Percentiles rank a stretch among this genome's conserved stretches.
phyloP scores from a whole-genome alignment of 1,284 basidiomycete genomes.

The Mycena sp. region DNA sequence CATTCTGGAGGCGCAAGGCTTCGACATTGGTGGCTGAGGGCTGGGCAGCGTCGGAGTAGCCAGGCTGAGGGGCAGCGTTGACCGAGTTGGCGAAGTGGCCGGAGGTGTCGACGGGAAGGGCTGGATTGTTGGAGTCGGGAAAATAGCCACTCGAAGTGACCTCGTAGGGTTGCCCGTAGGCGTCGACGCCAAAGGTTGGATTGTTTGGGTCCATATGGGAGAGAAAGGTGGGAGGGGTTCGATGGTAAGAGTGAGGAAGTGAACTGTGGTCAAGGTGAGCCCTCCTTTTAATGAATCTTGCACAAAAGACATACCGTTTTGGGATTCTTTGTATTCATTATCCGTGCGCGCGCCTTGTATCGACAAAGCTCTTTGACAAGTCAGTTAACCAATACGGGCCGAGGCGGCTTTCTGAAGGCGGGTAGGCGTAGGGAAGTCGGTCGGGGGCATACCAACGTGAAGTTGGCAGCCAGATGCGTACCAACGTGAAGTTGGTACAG shows the following conservation, averaged over 20 bases:
- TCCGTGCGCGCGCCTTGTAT: not conserved
- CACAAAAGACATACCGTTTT: slow-evolving; percentile 9
- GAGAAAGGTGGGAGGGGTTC: not conserved
- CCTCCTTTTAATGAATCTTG: slow-evolving; percentile 12
- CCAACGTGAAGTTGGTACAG: slow-evolving; percentile 8
- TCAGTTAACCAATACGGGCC: not conserved
- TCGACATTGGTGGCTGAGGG: not conserved
- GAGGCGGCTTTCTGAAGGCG: not conserved
- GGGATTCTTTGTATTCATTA: not conserved
- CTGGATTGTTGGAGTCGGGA: not conserved
- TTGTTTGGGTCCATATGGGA: not conserved
- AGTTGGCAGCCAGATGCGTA: slow-evolving; percentile 1
- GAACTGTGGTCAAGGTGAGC: slow-evolving; percentile 3
- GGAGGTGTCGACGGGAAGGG: not conserved
- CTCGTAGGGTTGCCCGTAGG: not conserved
- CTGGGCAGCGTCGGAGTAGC: not conserved
- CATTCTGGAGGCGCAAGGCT: not conserved
- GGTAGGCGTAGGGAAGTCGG: not conserved
- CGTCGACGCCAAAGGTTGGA: not conserved
- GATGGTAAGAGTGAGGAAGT: slow-evolving; percentile 10
- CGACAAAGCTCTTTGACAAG: not conserved
- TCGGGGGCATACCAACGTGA: not conserved
- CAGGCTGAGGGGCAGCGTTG: not conserved
- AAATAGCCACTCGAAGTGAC: not conserved
- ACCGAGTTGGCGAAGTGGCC: not conserved